Evolutionary conservation across 2,329 filamentous ascomycete genomes (phyloP).

Genomic region (Niveomyces coronatus): DNA sequence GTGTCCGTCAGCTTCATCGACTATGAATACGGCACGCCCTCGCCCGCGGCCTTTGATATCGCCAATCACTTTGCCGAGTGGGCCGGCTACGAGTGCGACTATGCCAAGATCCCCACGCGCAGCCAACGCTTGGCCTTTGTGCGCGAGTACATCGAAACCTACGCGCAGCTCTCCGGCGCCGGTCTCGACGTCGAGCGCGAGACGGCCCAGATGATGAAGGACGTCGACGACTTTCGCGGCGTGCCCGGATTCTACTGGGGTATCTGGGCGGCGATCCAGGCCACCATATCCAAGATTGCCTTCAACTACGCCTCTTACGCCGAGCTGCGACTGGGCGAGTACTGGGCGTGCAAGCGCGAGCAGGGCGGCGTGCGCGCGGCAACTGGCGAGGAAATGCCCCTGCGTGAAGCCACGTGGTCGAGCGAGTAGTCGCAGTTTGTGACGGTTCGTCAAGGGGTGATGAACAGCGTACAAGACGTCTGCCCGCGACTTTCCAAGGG

Average conservation of each 20-base stretch:
- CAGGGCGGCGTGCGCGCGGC: slow-evolving; percentile 48
- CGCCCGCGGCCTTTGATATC: slow-evolving; percentile 90
- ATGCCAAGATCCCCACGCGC: slow-evolving; percentile 67
- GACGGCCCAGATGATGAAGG: slow-evolving; percentile 57
- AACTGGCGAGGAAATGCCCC: slow-evolving; percentile 48
- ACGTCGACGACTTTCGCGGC: slow-evolving; percentile 81
- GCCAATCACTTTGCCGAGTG: slow-evolving; percentile 98
- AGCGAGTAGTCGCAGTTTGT: no score
- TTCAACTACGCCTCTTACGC: slow-evolving; percentile 95
- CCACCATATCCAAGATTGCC: slow-evolving; percentile 86
- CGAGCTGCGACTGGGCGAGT: slow-evolving; percentile 76
- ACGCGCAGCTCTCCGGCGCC: slow-evolving; percentile 43
- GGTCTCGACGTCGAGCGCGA: slow-evolving; percentile 48
- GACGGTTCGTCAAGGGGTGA: no score
- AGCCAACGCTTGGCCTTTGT: slow-evolving; percentile 72
- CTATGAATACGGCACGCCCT: slow-evolving; percentile 94
- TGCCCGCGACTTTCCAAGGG: no score
- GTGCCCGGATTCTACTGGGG: slow-evolving; percentile 88
- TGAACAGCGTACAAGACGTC: no score
- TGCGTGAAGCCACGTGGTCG: slow-evolving; percentile 75
- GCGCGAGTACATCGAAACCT: slow-evolving; percentile 69
- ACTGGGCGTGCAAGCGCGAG: slow-evolving; percentile 83
- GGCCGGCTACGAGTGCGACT: slow-evolving; percentile 95
- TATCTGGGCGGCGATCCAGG: slow-evolving; percentile 92
- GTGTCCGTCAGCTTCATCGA: slow-evolving; percentile 74